Evolutionary conservation across 768 basidiomycete species (phyloP).

Genomic region (Pulveroboletus sp.): DNA sequence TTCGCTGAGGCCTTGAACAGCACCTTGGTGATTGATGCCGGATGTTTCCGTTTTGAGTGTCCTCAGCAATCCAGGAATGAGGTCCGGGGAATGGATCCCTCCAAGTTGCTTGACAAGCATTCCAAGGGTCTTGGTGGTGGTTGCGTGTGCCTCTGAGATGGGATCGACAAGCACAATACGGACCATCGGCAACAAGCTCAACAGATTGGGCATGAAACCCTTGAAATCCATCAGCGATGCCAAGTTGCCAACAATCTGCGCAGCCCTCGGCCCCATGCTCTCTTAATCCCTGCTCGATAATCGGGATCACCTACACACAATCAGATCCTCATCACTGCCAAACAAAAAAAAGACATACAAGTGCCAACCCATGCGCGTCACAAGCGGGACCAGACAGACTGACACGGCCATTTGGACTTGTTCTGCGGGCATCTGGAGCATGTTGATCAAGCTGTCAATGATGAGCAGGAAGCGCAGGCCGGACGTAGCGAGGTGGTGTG

Average conservation of each 20-base stretch:
- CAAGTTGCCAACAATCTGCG: conserved; percentile 97
- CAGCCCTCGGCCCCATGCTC: conserved; percentile 93
- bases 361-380: no score
- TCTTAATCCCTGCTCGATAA: conserved; percentile 87
- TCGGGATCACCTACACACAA: conserved; percentile 88
- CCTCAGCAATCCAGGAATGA: conserved; percentile 84
- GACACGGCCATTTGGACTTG: no score
- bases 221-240: conserved; percentile 85
- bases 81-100: conserved; percentile 91
- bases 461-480: no score
- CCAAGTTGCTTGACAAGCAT: conserved; percentile 96
- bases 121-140: conserved; percentile 94
- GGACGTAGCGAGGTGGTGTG: no score
- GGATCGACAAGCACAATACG: conserved; percentile 93
- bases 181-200: conserved; percentile 83
- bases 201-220: conserved; percentile 95
- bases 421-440: no score
- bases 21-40: conserved; percentile 96
- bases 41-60: conserved; percentile 91
- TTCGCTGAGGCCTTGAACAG: no score
- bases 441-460: no score
- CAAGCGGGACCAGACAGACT: no score
- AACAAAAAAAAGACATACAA: conserved; percentile 59
- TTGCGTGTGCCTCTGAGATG: conserved; percentile 95
- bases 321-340: no score